Base-by-base conservation (phyloP, 805 yeast species). In the Yarrowia deformans region DNA sequence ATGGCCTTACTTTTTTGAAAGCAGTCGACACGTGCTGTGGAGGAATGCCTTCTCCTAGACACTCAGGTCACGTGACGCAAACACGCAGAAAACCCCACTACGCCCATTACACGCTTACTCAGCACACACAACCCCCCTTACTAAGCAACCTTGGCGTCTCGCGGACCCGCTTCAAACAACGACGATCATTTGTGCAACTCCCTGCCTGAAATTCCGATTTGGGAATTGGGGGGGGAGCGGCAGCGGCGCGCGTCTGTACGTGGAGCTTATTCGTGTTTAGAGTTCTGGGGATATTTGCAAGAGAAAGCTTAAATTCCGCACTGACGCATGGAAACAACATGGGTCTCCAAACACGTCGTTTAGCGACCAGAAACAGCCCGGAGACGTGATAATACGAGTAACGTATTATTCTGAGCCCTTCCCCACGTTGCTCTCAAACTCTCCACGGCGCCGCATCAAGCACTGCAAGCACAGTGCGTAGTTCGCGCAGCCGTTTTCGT, bases 1-100 rank as follows among this genome's bases (percentile, higher is more conserved):
- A 35, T 52, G 56, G 56, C 56, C 58, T 54, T 54, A 54, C 37
- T 54, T 50, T 54, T 54, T 49, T 32, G 39, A n/a, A 16, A 12
- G 56, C 54, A 32, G 54, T 43, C 48, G 48, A 23, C n/a, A 43
- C 40, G 16, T 10, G 40, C 40, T 3, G 13, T 39, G 40, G 40
- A n/a, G n/a, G n/a, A n/a, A n/a, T n/a, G n/a, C n/a, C n/a, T n/a
- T n/a, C n/a, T n/a, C n/a, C n/a, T 7, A 40, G 18, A 40, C 1
- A 39, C 14, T 1, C 14, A 14, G 8, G 4, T 18, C 49, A 45
- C 49, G 49, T 45, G 49, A 45, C 3, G 5, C 18, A 14, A 10
- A 16, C 8, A 7, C 40, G 7, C 40, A 12, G 40, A 8, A 23
- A 23, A n/a, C n/a, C n/a, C n/a, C n/a, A n/a, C n/a, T n/a, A n/a